Evolutionary conservation across 768 basidiomycete genomes (phyloP), one percentile per base, ranked within the genome.

Genomic region (Candolleomyces efflorescens): DNA sequence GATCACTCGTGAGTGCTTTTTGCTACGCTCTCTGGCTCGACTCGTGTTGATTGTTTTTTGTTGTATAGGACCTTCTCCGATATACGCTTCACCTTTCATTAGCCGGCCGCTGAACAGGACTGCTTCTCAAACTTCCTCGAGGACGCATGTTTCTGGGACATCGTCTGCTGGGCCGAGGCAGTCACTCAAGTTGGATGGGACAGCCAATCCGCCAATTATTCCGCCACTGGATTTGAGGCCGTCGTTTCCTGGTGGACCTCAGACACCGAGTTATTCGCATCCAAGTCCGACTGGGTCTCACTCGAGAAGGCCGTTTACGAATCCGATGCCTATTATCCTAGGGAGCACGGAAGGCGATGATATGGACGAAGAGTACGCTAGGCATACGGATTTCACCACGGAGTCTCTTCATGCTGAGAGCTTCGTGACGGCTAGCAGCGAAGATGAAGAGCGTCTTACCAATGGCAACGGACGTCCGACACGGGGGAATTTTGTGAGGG

Each of bases 51-150:
- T 41, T 51, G 17, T 44, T 46, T 20, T 46, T 47, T 7, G 57
- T 62, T 52, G 46, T 32, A 45, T 27, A 80, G 82, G 79, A 39
- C 81, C 81, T 15, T 83, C 82, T 13, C 78, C 78, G 12, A 70
- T 68, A 27, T 77, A 81, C 61, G 56, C 74, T 0, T 73, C 73
- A 23, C 78, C 83, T 0, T 89, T 90, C 65, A 74, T 90, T 46
- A 76, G 80, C 5, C 81, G 88, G 2, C 83, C 82, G 12, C 69
- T 89, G 56, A 89, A 87, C 64, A 76, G 87, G 36, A 84, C 87
- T 5, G 73, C 80, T 44, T 87, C 85, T 23, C 78, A 86, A 58
- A 81, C 79, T 1, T 89, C 87, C 1, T 84, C 84, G 15, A 78
- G 78, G 45, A 85, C 82, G 1, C 80, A 85, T 56, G 50, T 56